Base-by-base conservation (phyloP, 2,329 filamentous ascomycete species). In the Stachybotrys echinatus region DNA sequence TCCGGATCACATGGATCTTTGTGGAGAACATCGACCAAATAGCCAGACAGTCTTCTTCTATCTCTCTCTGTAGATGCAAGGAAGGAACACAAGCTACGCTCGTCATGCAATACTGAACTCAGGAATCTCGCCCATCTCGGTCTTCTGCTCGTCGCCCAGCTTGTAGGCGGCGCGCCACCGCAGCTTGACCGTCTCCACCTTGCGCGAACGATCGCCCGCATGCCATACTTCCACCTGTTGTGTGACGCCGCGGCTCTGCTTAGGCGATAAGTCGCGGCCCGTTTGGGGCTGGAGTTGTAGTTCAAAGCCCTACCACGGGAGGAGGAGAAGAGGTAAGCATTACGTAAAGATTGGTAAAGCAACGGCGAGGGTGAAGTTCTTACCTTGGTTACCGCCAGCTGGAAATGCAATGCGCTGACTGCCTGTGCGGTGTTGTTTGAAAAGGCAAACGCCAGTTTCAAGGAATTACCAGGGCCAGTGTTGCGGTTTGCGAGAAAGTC, bases 321-420 rank as follows among this genome's bases (percentile, higher is more conserved):
- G 23, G 12, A 14, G n/a, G 8, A 23, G 18, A 7, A 12, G 17
- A 21, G 20, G 23, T 10, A 37, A n/a, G n/a, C n/a, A n/a, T n/a
- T n/a, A n/a, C n/a, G n/a, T n/a, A n/a, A n/a, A n/a, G 23, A 7
- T 6, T 5, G 6, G 19, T 2, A 18, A 20, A 23, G 42, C 20
- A n/a, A 7, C 39, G 23, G n/a, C n/a, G n/a, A n/a, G n/a, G n/a
- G n/a, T n/a, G n/a, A n/a, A n/a, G n/a, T n/a, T n/a, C 68, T 56
- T 73, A 95, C 92, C 81, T 92, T 97, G 52, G 92, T 94, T 23
- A 96, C 92, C 3, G 94, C 94, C 38, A 95, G 78, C 67, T 96
- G 89, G 62, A 96, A 95, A 51, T 92, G 91, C 23, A 99, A 74
- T 55, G 95, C 88, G 3, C 80, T 79, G 20, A 99, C 79, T 0